Percentiles rank a stretch among this genome's conserved stretches.
Conservation (phyloP, 2,329 filamentous ascomycete species). For the Colletotrichum sp. region DNA sequence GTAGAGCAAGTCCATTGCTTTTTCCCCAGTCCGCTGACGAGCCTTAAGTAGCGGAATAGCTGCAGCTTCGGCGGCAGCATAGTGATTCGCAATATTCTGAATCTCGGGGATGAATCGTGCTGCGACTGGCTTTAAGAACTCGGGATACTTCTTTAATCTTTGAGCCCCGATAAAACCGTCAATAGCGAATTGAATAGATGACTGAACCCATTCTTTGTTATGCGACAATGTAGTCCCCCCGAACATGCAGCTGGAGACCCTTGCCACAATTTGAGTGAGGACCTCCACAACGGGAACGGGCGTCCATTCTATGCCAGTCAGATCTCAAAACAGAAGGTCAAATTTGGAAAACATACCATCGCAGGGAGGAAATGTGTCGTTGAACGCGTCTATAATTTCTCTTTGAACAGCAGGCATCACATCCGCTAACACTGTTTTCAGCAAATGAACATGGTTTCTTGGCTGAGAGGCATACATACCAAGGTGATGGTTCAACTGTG, state of each 20-base stretch:
- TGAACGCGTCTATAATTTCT: not conserved
- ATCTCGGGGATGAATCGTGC: conserved; percentile 29
- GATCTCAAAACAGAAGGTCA: not conserved
- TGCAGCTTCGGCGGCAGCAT: conserved; percentile 24
- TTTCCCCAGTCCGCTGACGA: conserved; percentile 16
- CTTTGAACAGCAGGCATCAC: not conserved
- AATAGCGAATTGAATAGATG: conserved; percentile 31
- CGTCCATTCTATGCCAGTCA: conserved; percentile 25
- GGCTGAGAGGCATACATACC: not conserved
- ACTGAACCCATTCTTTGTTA: conserved; percentile 33
- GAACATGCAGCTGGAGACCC: conserved; percentile 33
- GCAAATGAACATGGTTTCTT: not conserved
- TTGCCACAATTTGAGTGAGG: conserved; percentile 30
- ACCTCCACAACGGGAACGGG: conserved; percentile 25
- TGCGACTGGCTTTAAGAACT: conserved; percentile 28
- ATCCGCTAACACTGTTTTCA: not conserved
- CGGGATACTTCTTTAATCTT: conserved; percentile 18
- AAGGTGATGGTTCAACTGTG: conserved; percentile 26
- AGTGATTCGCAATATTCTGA: conserved; percentile 29
- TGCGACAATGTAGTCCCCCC: conserved; percentile 25
- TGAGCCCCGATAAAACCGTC: conserved; percentile 33
- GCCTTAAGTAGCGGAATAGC: conserved; percentile 30
- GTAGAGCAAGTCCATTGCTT: conserved; percentile 25
- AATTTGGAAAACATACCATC: not conserved
- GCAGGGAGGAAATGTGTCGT: not conserved